phyloP scores from a whole-genome alignment of 2,329 filamentous ascomycete genomes.

The Fusarium chuoi region DNA sequence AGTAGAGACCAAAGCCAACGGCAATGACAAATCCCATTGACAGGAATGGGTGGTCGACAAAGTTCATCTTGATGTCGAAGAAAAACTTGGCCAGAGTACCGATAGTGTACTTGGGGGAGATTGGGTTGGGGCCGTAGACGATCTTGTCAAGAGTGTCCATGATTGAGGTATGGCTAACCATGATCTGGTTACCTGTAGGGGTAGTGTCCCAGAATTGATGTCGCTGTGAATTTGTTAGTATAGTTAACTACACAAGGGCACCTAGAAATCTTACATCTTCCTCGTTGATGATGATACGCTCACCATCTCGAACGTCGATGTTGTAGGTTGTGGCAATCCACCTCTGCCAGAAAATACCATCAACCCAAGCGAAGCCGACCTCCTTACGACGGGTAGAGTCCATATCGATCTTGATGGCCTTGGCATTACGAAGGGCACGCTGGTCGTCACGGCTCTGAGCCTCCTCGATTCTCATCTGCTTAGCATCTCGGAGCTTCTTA shows the following conservation, averaged over 20 bases:
- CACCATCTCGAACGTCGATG: conserved; percentile 86
- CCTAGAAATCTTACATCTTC: conserved; percentile 78
- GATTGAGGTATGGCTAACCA: conserved; percentile 88
- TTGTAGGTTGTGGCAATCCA: conserved; percentile 97
- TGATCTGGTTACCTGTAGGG: conserved; percentile 87
- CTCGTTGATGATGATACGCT: conserved; percentile 95
- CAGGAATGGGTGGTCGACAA: conserved; percentile 69
- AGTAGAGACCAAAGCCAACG: conserved; percentile 62
- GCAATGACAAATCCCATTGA: conserved; percentile 67
- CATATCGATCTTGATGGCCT: conserved; percentile 92
- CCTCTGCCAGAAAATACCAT: conserved; percentile 95
- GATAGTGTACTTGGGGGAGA: conserved; percentile 82
- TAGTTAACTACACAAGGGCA: not conserved
- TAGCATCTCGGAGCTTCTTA: conserved; percentile 91
- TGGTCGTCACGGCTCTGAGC: conserved; percentile 94
- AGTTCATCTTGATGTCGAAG: conserved; percentile 69
- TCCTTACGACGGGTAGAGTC: conserved; percentile 87
- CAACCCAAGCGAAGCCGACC: conserved; percentile 96
- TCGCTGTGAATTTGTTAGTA: conserved; percentile 68
- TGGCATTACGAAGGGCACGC: conserved; percentile 84
- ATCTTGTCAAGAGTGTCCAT: conserved; percentile 85
- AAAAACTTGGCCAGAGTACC: conserved; percentile 77
- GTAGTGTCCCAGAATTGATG: conserved; percentile 96
- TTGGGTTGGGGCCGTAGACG: conserved; percentile 73
- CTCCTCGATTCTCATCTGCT: conserved; percentile 95